These are phyloP conservation scores for Sporopachydermia lactativora DNA, from an alignment of 805 yeast genomes.

Conservation along the genomic window DNA sequence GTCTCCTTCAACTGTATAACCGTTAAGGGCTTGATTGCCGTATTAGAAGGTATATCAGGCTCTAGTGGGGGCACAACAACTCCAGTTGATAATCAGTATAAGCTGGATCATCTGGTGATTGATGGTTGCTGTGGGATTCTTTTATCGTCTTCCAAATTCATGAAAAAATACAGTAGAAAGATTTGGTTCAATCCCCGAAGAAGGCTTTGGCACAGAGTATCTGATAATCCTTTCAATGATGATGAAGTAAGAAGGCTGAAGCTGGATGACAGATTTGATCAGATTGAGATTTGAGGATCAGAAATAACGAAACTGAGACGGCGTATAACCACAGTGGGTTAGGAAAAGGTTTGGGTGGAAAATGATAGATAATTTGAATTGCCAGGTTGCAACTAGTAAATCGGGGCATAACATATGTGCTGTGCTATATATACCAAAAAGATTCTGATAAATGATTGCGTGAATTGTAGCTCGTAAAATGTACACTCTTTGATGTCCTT, in stretches of 20 bases:
- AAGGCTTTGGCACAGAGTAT: constrained; percentile 1
- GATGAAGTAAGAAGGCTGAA: not conserved
- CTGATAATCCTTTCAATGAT: not conserved
- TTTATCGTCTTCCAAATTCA: not conserved
- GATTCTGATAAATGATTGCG: too few relatives aligned
- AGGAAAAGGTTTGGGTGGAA: too few relatives aligned
- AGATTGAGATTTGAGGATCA: not conserved
- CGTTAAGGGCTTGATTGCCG: not conserved
- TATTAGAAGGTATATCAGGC: not conserved
- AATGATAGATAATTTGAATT: too few relatives aligned
- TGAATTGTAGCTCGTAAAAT: too few relatives aligned
- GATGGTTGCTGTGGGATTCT: constrained; percentile 1
- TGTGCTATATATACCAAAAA: too few relatives aligned
- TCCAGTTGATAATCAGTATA: not conserved
- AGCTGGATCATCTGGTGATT: not conserved
- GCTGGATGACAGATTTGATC: not conserved
- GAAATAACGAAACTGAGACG: not conserved
- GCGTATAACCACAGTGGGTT: too few relatives aligned
- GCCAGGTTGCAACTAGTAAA: too few relatives aligned
- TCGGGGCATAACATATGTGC: too few relatives aligned
- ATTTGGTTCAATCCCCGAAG: not conserved
- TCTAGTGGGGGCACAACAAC: not conserved
- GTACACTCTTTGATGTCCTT: too few relatives aligned
- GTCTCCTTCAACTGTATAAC: not conserved
- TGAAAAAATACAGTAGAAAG: not conserved